These are phyloP conservation scores for Lolium multiflorum DNA, from an alignment of 176 grass and related monocot species.

Conservation along the genomic window DNA sequence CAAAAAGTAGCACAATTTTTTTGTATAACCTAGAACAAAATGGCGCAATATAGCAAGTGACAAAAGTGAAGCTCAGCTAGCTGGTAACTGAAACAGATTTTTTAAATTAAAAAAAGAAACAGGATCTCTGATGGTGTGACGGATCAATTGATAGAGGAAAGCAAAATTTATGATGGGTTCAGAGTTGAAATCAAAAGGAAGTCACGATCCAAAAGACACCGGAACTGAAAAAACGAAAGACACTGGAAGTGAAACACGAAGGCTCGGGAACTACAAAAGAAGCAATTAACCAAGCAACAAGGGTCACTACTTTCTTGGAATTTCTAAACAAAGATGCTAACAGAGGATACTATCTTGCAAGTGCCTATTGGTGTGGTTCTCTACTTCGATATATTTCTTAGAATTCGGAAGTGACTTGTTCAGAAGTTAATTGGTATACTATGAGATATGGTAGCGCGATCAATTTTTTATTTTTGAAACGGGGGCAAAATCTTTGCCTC, in stretches of 20 bases:
- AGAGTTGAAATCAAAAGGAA: not conserved
- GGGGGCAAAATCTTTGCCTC: too few relatives aligned
- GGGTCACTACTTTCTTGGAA: not conserved
- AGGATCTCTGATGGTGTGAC: not conserved
- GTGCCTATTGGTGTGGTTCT: not conserved
- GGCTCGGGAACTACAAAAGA: not conserved
- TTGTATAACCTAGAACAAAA: conserved; percentile 5
- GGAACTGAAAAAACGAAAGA: too few relatives aligned
- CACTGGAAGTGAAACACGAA: not conserved
- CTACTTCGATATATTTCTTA: not conserved
- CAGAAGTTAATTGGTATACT: not conserved
- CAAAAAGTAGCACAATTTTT: not conserved
- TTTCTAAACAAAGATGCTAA: not conserved
- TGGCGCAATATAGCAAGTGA: not conserved
- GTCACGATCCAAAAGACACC: not conserved
- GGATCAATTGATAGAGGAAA: not conserved
- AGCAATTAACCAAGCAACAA: not conserved
- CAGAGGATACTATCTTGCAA: not conserved
- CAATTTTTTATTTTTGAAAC: too few relatives aligned
- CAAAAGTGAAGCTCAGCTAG: not conserved
- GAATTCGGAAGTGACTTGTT: not conserved
- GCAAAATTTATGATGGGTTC: not conserved
- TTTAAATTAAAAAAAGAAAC: not conserved
- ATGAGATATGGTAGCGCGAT: too few relatives aligned
- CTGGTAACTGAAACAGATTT: not conserved